Percentiles rank a stretch among this genome's conserved stretches.
phyloP scores from a whole-genome alignment of 176 grass and related monocot species.

The Chrysopogon serrulatus region DNA sequence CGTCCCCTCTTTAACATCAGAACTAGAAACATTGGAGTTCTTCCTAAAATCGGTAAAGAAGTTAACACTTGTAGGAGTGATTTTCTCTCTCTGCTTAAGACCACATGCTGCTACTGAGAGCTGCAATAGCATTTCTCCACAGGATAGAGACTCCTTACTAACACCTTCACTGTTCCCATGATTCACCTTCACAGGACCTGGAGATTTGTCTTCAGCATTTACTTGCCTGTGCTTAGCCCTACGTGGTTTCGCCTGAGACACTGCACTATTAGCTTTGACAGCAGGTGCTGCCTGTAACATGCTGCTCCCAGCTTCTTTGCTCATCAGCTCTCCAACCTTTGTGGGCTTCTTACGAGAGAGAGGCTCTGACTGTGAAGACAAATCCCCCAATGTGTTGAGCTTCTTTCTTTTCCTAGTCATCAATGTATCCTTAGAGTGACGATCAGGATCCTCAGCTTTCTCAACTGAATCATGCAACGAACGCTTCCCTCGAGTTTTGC shows the following conservation, averaged over 20 bases:
- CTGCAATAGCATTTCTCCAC: slow-evolving; percentile 59
- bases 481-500: slow-evolving; percentile 18
- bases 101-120: slow-evolving; percentile 46
- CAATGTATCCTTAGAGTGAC: not conserved
- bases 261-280: slow-evolving; percentile 25
- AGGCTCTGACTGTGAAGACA: slow-evolving; percentile 22
- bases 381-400: slow-evolving; percentile 58
- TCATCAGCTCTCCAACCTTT: no score
- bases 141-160: slow-evolving; percentile 23
- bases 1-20: slow-evolving; percentile 19
- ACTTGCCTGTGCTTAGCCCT: slow-evolving; percentile 14
- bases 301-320: slow-evolving; percentile 20
- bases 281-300: not conserved
- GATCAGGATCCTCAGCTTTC: slow-evolving; percentile 19
- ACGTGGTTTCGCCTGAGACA: slow-evolving; percentile 17
- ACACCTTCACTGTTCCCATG: slow-evolving; percentile 26
- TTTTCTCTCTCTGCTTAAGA: slow-evolving; percentile 36
- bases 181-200: not conserved
- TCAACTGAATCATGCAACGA: slow-evolving; percentile 2
- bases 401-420: slow-evolving; percentile 52
- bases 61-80: slow-evolving; percentile 17
- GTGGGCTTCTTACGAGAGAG: slow-evolving; percentile 26
- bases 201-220: not conserved
- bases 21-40: slow-evolving; percentile 17
- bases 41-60: slow-evolving; percentile 57